Conservation (phyloP, 441 rosid species). For the Syzygium malaccense region DNA sequence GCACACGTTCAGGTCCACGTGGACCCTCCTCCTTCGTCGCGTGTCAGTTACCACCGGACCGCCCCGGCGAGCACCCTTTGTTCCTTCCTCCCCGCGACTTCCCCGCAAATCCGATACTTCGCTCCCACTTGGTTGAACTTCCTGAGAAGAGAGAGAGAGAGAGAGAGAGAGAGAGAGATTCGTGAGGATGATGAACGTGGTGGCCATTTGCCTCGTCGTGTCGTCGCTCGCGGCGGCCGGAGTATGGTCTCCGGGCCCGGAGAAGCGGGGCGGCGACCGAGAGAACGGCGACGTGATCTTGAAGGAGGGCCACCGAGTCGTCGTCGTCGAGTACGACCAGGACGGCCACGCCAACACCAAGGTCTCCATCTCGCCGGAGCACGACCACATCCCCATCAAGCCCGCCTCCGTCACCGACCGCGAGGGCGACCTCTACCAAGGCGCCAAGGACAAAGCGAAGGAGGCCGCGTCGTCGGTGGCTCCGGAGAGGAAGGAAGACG, state of each 20-base stretch:
- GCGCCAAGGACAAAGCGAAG: neutral
- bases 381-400: neutral
- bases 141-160: neutral
- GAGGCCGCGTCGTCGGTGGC: neutral
- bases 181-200: conserved; percentile 37
- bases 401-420: neutral
- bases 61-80: neutral
- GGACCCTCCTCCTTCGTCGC: neutral
- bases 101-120: neutral
- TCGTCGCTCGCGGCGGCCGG: conserved; percentile 47
- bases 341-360: conserved; percentile 12
- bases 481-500: neutral
- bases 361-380: conserved; percentile 17
- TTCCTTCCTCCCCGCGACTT: neutral
- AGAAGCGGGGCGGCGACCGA: neutral
- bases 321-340: conserved; percentile 17
- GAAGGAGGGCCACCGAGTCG: conserved; percentile 12
- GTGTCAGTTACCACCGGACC: neutral
- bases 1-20: neutral
- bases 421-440: neutral
- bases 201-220: conserved; percentile 38
- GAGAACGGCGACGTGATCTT: conserved; percentile 2
- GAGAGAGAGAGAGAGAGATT: neutral
- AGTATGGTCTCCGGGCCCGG: conserved; percentile 48
- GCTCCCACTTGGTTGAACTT: neutral